phyloP scores from a whole-genome alignment of 805 yeast species.

The Debaryomyces castellii region DNA sequence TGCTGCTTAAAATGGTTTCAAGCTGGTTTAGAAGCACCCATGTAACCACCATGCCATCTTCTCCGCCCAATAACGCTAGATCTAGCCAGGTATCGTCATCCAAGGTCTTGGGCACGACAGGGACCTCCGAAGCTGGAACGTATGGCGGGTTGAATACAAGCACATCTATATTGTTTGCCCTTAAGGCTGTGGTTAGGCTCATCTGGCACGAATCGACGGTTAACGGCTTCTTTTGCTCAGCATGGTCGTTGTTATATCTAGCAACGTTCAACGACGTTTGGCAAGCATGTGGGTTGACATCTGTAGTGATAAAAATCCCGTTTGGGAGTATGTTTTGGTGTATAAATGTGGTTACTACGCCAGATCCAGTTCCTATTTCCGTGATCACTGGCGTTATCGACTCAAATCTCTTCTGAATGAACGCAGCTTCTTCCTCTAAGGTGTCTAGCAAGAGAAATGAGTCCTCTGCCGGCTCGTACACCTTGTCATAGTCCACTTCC shows the following conservation, averaged over 20 bases:
- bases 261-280: constrained; percentile 31
- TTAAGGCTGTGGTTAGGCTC: constrained; percentile 53
- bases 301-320: constrained; percentile 66
- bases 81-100: constrained; percentile 75
- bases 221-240: neutral
- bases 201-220: constrained; percentile 45
- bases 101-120: constrained; percentile 47
- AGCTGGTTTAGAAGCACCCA: constrained; percentile 56
- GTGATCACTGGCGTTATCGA: constrained; percentile 52
- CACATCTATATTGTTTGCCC: constrained; percentile 55
- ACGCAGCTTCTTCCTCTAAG: constrained; percentile 58
- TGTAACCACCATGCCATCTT: constrained; percentile 87
- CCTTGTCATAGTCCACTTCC: constrained; percentile 61
- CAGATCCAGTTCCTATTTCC: constrained; percentile 93
- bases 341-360: constrained; percentile 79
- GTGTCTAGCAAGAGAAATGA: constrained; percentile 80
- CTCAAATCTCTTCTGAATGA: constrained; percentile 21
- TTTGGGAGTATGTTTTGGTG: constrained; percentile 53
- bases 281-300: constrained; percentile 80
- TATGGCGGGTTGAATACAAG: constrained; percentile 94
- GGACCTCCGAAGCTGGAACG: constrained; percentile 84
- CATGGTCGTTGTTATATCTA: constrained; percentile 14
- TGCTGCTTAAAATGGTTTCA: constrained; percentile 46
- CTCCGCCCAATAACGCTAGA: constrained; percentile 86
- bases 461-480: constrained; percentile 96